Base-by-base conservation (phyloP, 2,329 filamentous ascomycete genomes). In the Xylariaceae sp. region DNA sequence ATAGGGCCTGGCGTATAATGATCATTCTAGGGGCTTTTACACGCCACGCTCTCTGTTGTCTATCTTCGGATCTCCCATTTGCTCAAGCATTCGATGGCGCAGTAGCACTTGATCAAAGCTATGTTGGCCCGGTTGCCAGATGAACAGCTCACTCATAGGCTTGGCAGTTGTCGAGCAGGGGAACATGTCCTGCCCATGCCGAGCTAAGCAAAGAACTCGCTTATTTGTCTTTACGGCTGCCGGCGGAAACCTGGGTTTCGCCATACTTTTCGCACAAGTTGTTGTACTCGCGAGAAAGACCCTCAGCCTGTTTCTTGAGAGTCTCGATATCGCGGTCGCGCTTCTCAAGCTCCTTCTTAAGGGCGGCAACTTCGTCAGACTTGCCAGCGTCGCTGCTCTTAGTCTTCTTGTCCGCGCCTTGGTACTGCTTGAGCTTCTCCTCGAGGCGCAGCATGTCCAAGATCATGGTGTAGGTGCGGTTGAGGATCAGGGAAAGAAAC, bases 401-500 rank as follows among this genome's bases (percentile, higher is more conserved):
- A 64, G 78, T 76, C 71, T 79, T 76, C 68, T 76, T 74, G 67
- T 79, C 80, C 71, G 73, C 74, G 68, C 88, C 87, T 80, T 95
- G 90, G 74, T 90, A 88, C 65, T 84, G 79, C 82, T 91, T 92
- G 73, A 97, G 79, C 79, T 90, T 90, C 77, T 96, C 91, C 80
- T 99, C 93, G 56, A 99, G 88, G 64, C 90, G 80, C 72, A 97
- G 89, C 55, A 89, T 86, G 69, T 97, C 92, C 66, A 96, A 84
- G 72, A 97, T 96, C 90, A 97, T 93, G 72, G 88, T 89, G 81
- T 97, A 99, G 73, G 94, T 99, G 73, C 94, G 93, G 87, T 99
- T 97, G 74, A 95, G 90, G 77, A 99, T 99, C 65, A 99, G 83
- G 56, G 93, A 97, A 63, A 99, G 88, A 86, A 99, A 97, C 65